These are phyloP conservation scores for Stemphylium beticola DNA, from an alignment of 2,329 filamentous ascomycete genomes.

Conservation along the genomic window DNA sequence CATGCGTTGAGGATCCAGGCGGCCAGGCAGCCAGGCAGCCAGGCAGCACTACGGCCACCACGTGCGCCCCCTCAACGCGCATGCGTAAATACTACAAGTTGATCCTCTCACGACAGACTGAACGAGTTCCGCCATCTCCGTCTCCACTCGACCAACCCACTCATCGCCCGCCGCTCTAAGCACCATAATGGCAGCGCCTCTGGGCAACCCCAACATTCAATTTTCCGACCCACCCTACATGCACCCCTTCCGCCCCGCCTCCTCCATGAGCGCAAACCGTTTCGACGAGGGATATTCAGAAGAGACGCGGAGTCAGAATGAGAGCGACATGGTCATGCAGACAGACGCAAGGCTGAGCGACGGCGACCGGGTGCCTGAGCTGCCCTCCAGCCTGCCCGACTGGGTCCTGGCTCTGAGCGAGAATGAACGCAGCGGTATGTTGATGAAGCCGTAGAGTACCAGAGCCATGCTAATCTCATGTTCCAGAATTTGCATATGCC, in stretches of 20 bases:
- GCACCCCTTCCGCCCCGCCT: slow-evolving; percentile 44
- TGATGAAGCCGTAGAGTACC: not conserved
- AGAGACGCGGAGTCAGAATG: slow-evolving; percentile 63
- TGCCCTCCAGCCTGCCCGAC: slow-evolving; percentile 55
- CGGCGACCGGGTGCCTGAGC: slow-evolving; percentile 41
- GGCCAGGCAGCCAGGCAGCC: slow-evolving; percentile 20
- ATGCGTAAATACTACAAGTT: not conserved
- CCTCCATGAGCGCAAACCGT: slow-evolving; percentile 46
- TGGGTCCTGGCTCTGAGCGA: slow-evolving; percentile 63
- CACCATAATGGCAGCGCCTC: slow-evolving; percentile 42
- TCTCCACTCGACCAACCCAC: slow-evolving; percentile 6
- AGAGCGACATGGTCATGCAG: slow-evolving; percentile 50
- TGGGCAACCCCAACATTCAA: slow-evolving; percentile 29
- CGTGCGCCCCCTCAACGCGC: slow-evolving; percentile 4
- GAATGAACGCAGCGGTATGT: slow-evolving; percentile 61
- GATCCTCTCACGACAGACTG: not conserved
- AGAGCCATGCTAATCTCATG: slow-evolving; percentile 7
- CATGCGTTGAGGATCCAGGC: slow-evolving; percentile 1
- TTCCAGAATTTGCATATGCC: slow-evolving; percentile 77
- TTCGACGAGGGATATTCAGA: slow-evolving; percentile 90
- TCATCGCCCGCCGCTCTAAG: slow-evolving; percentile 7
- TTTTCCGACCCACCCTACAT: slow-evolving; percentile 44
- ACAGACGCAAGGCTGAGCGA: slow-evolving; percentile 44
- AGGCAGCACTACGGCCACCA: slow-evolving; percentile 22
- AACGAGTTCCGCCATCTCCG: not conserved